These are phyloP conservation scores for Mucor plumbeus DNA, from an alignment of 371 early-diverging fungal species.

Conservation along the genomic window DNA sequence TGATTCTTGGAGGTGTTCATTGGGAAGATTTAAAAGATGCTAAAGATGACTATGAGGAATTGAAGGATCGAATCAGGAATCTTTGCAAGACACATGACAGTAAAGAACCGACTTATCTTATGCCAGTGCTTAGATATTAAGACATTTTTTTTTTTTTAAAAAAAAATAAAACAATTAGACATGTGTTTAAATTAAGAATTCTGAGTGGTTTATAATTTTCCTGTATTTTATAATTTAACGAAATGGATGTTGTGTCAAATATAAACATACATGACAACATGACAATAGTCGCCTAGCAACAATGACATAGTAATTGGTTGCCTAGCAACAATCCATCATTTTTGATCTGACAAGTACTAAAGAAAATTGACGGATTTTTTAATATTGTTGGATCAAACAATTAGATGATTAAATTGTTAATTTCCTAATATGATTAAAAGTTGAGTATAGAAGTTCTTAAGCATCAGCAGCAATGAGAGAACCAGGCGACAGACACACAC, in stretches of 20 bases:
- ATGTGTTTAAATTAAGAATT: not conserved
- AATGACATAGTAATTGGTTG: not conserved
- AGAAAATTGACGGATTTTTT: not conserved
- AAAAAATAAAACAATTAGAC: not conserved
- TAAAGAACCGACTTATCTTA: constrained; percentile 38
- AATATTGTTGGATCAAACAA: not conserved
- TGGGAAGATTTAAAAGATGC: constrained; percentile 23
- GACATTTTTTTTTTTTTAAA: too few relatives aligned
- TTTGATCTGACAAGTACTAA: not conserved
- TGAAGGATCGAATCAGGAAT: constrained; percentile 18
- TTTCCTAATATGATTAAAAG: not conserved
- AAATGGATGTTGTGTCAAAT: not conserved
- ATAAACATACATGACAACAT: too few relatives aligned
- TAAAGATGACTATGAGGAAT: constrained; percentile 18
- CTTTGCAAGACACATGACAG: constrained; percentile 28
- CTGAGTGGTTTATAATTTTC: not conserved
- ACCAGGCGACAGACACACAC: not conserved
- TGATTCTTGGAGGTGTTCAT: constrained; percentile 61
- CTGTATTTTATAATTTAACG: not conserved
- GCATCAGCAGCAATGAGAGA: not conserved
- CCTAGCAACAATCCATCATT: not conserved
- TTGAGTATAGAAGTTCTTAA: too few relatives aligned
- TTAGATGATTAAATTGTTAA: not conserved
- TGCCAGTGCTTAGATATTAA: constrained; percentile 34
- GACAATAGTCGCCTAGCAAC: too few relatives aligned